Conservation (phyloP, 2,329 filamentous ascomycete genomes). For the Lomentospora prolificans region DNA sequence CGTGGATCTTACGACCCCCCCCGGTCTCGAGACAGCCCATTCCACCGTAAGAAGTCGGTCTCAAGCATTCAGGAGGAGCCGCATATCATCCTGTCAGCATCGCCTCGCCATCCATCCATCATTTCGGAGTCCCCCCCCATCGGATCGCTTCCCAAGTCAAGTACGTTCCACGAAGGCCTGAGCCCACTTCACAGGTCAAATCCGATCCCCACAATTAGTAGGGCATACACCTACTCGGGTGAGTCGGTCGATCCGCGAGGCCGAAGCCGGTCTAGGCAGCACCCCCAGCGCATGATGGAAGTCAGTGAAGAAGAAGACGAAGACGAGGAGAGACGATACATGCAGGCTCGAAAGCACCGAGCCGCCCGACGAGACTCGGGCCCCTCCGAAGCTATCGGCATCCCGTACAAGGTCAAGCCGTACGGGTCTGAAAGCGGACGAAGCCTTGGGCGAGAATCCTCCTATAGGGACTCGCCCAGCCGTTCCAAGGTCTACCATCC, state of each 20-base stretch:
- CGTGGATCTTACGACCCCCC: conserved; percentile 19
- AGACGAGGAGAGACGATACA: conserved; percentile 1
- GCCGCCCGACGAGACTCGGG: neutral
- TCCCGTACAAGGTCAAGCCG: neutral
- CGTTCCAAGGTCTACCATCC: neutral
- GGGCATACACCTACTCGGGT: neutral
- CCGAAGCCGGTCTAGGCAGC: conserved; percentile 4
- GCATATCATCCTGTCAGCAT: neutral
- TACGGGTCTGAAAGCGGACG: neutral
- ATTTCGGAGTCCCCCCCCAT: neutral
- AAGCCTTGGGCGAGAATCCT: neutral
- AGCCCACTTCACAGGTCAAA: neutral
- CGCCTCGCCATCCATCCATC: neutral
- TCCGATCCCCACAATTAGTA: neutral
- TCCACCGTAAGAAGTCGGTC: neutral
- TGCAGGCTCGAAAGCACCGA: neutral
- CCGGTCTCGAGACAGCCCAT: neutral
- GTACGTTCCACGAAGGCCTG: conserved; percentile 6
- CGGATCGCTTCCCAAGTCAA: neutral
- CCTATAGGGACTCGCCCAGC: neutral
- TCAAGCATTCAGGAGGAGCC: neutral
- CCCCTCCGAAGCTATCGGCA: neutral
- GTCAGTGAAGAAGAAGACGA: conserved; percentile 6
- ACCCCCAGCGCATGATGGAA: neutral
- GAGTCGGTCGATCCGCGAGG: neutral